Conservation (phyloP, 2,329 filamentous ascomycete genomes). For the Colletotrichum lupini region DNA sequence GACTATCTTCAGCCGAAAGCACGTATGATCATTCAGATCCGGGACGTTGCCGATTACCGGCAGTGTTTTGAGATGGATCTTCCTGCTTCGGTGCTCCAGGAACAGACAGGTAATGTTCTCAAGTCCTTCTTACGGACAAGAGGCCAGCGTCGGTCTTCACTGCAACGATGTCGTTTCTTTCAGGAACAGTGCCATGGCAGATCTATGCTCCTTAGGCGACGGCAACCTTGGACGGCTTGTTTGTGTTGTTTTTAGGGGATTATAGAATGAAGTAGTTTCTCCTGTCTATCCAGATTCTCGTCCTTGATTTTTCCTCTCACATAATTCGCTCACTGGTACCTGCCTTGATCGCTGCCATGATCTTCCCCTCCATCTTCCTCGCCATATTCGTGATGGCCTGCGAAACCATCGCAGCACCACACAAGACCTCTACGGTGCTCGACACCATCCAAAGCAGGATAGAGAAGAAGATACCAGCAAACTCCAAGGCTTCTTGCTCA, state of each 20-base stretch:
- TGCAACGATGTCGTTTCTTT: not conserved
- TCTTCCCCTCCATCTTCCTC: not conserved
- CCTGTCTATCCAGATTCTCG: not conserved
- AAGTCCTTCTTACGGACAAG: not conserved
- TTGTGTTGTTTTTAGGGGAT: not conserved
- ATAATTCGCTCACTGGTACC: not conserved
- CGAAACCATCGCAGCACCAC: not conserved
- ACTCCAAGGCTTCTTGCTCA: not conserved
- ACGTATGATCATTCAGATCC: not conserved
- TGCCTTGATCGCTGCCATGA: not conserved
- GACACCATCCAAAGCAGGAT: not conserved
- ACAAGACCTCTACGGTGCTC: not conserved
- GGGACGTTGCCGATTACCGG: not conserved
- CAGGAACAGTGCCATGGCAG: not conserved
- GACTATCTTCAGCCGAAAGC: not conserved
- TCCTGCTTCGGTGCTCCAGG: not conserved
- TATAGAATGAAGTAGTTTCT: not conserved
- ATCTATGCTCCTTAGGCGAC: too few species aligned
- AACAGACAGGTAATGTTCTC: not conserved
- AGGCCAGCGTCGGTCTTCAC: not conserved
- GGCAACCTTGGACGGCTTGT: too few species aligned
- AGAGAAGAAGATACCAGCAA: not conserved
- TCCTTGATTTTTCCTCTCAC: not conserved
- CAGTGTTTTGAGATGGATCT: not conserved
- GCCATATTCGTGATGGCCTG: not conserved